phyloP scores from a whole-genome alignment of 305 asterid species.

The Solanum hybrid region DNA sequence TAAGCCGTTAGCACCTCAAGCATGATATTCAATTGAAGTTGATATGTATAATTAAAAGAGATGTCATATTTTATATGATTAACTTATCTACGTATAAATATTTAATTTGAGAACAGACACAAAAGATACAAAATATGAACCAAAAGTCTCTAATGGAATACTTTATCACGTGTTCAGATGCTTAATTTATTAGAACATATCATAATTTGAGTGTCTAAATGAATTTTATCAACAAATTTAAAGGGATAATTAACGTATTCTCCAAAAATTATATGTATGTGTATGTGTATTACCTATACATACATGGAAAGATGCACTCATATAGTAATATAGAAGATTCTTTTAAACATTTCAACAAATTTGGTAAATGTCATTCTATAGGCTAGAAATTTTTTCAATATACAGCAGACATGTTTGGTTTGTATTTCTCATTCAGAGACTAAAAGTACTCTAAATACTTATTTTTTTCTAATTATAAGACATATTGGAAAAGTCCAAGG shows the following conservation, averaged over 20 bases:
- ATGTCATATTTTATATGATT: background rate
- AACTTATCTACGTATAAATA: background rate
- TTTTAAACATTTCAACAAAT: background rate
- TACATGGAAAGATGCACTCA: background rate
- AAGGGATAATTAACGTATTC: background rate
- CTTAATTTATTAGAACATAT: background rate
- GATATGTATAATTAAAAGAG: background rate
- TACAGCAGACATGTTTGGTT: background rate
- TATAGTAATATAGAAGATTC: background rate
- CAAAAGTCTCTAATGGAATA: background rate
- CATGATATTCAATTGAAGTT: background rate
- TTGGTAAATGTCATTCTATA: background rate
- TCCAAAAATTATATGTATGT: background rate
- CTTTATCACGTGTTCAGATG: background rate
- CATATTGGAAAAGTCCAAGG: background rate
- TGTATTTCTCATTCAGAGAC: background rate
- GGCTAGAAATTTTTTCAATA: background rate
- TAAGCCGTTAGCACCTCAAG: background rate
- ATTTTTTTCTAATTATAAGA: background rate
- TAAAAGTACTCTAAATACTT: background rate
- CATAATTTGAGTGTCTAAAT: background rate
- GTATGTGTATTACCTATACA: background rate
- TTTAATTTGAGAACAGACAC: background rate
- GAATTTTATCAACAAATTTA: background rate
- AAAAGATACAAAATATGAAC: background rate